These are phyloP conservation scores for Cryptomeria japonica DNA, from an alignment of 75 land plant species.

Conservation along the genomic window DNA sequence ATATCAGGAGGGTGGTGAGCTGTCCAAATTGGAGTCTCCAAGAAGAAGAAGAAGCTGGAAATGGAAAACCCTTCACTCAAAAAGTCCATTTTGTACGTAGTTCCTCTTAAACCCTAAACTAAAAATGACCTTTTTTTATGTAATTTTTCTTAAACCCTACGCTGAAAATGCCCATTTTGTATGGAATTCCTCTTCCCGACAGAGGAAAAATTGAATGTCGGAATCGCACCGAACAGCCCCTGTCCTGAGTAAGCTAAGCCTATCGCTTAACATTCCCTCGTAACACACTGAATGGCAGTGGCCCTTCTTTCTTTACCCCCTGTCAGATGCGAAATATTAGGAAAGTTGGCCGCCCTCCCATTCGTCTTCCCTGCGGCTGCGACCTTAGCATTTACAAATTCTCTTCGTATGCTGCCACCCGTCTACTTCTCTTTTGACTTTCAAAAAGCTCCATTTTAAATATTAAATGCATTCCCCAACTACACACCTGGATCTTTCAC, in stretches of 20 bases:
- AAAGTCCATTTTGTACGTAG: not conserved
- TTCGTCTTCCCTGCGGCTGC: not conserved
- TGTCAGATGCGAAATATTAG: not conserved
- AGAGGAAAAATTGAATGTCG: not conserved
- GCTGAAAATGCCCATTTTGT: no score
- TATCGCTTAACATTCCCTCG: not conserved
- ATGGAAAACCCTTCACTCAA: not conserved
- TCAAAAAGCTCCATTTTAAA: not conserved
- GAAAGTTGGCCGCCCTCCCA: not conserved
- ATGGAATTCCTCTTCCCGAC: not conserved
- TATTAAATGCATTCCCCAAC: not conserved
- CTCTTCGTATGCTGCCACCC: not conserved
- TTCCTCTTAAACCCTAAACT: no score
- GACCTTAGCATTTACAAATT: constrained; percentile 2
- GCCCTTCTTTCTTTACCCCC: not conserved
- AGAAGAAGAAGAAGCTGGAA: no score
- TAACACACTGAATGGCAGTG: no score
- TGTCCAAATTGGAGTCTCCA: no score
- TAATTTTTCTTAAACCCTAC: no score
- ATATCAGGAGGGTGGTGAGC: no score
- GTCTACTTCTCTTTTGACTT: not conserved
- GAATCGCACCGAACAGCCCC: not conserved
- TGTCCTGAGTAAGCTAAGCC: no score
- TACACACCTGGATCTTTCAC: not conserved
- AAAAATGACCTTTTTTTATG: no score